These are phyloP conservation scores for Eucalyptus fibrosa DNA, from an alignment of 345 rosid species.

Conservation along the genomic window DNA sequence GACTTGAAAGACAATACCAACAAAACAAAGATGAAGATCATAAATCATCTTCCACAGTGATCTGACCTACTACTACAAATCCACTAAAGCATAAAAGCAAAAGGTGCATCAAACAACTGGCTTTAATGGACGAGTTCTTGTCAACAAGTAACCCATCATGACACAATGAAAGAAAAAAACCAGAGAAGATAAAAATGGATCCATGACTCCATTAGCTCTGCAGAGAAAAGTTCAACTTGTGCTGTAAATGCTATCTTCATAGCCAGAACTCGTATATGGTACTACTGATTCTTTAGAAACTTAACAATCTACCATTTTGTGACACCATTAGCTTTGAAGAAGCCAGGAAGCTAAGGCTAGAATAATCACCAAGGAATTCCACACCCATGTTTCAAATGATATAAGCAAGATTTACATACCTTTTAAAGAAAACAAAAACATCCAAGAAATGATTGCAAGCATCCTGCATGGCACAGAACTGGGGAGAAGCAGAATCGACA, in stretches of 20 bases:
- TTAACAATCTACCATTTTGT: neutral
- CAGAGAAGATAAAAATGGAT: neutral
- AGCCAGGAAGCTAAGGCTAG: neutral
- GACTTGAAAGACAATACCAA: neutral
- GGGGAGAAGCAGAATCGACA: constrained; percentile 15
- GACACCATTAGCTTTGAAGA: neutral
- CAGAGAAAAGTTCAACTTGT: neutral
- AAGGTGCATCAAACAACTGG: neutral
- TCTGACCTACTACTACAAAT: neutral
- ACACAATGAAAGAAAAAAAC: neutral
- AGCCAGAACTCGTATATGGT: neutral
- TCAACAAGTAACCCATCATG: neutral
- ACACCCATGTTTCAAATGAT: neutral
- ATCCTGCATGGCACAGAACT: constrained; percentile 39
- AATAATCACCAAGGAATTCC: neutral
- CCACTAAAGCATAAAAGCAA: neutral
- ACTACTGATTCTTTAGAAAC: neutral
- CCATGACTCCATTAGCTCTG: neutral
- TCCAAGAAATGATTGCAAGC: constrained; percentile 42
- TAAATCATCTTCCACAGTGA: neutral
- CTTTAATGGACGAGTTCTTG: neutral
- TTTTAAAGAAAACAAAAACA: constrained; percentile 21
- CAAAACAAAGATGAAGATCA: neutral
- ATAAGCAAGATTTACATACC: constrained; percentile 18
- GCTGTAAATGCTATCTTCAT: neutral